Evolutionary conservation across 306 rosid genomes (phyloP), one percentile per base, ranked within the genome.

Genomic region (Lathyrus tuberosus): DNA sequence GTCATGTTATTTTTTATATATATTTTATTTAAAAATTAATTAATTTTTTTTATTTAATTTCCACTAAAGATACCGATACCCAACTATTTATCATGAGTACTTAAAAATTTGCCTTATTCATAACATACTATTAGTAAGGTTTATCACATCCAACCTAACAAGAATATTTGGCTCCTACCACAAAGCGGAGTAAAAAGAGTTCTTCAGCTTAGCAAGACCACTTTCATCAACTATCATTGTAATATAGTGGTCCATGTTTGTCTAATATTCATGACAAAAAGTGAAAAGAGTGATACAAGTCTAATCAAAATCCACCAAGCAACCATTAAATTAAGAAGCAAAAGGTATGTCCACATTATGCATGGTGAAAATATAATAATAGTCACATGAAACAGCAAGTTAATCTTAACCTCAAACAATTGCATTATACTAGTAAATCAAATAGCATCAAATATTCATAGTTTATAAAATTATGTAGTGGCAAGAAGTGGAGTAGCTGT

Each of bases 401-500:
- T 74, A 67, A 66, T 80, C 22, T 37, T 31, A 70, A 59, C 69
- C 76, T 59, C 37, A 47, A 53, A 61, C 6, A 26, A 46, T 26
- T 35, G 18, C 7, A 30, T 22, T 35, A 28, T 6, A 30, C 16
- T 22, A 70, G 74, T 57, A 57, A 57, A 65, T 28, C 40, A 40
- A 52, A 65, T 65, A 60, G 40, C 30, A 24, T 57, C 35, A 35
- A 70, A 56, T 22, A 15, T 17, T 67, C 5, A 37, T 13, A 22
- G 57, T 35, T 64, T 72, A 5, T 0, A 46, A 1, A 63, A 48
- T 37, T 28, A 30, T 31, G 4, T 37, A 84, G 71, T 75, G 79
- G 82, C 68, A 65, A 67, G 60, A 82, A 82, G 94, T 86, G 88
- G 94, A 67, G 68, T 41, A 72, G 64, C 83, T 79, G 80, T 82